phyloP scores from a whole-genome alignment of 106 monocot genomes.

The Dendrobium chrysotoxum region DNA sequence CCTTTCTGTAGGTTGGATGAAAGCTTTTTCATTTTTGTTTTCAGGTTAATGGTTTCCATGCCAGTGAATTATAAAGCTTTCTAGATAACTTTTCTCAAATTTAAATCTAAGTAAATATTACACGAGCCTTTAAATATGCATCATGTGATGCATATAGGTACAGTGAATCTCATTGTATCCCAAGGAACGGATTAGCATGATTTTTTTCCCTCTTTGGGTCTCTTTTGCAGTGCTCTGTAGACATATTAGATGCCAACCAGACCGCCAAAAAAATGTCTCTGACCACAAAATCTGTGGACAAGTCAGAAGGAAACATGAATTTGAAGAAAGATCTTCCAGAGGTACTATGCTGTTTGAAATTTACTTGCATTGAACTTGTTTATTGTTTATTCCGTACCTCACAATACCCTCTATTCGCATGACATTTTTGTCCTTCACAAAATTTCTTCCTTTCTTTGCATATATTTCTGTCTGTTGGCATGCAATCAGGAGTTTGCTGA shows the following conservation, averaged over 20 bases:
- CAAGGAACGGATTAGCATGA: neutral
- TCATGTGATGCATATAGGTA: neutral
- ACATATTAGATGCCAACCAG: conserved; percentile 20
- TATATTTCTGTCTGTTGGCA: neutral
- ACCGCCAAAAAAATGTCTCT: conserved; percentile 22
- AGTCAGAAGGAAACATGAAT: conserved; percentile 13
- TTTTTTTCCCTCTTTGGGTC: neutral
- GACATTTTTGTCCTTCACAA: neutral
- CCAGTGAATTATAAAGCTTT: neutral
- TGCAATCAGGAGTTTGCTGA: neutral
- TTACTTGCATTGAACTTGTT: neutral
- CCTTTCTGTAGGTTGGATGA: neutral
- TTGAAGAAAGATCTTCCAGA: conserved; percentile 20
- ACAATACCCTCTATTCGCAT: neutral
- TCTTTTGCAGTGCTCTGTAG: conserved; percentile 24
- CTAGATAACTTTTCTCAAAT: neutral
- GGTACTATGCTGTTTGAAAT: conserved; percentile 20
- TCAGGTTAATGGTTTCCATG: neutral
- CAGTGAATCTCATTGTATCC: neutral
- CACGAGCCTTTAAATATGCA: neutral
- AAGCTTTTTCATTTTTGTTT: neutral
- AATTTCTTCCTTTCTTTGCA: neutral
- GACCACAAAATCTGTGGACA: conserved; percentile 19
- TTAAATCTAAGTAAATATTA: neutral
- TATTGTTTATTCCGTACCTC: neutral